Base-by-base conservation (phyloP, 1,284 basidiomycete genomes). In the Ceratobasidium sp. region DNA sequence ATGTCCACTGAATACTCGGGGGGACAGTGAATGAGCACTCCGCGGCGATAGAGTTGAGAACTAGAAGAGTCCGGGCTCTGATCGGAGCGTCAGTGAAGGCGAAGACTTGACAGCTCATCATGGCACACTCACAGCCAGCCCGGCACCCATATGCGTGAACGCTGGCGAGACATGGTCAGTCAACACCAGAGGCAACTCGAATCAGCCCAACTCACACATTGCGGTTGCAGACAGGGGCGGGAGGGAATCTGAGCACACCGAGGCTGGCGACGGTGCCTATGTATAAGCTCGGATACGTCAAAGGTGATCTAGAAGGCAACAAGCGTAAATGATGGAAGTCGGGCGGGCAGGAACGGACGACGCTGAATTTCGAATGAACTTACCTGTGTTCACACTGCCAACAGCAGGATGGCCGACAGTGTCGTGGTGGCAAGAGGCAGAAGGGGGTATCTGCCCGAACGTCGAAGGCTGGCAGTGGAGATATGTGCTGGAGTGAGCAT, bases 21-120 rank as follows among this genome's bases (percentile, higher is more conserved):
- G 16, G 75, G 75, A 53, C 73, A 73, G 50, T 75, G 69, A 46
- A 73, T 74, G 34, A 74, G 59, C 50, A 75, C 73, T 45, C 73
- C 73, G 28, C 73, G 71, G 21, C 75, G 75, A 57, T 75, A 75
- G 52, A 55, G 62, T 71, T 75, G 75, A 16, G 73, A 73, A 36
- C 72, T 58, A n/a, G 64, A 73, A 26, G 72, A 73, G 55, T 67
- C 53, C 62, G 53, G 53, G 62, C 55, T 65, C 61, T 59, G 65
- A 53, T 57, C 43, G 23, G 28, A 23, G 55, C 26, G 23, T 62
- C 21, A 67, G 45, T 62, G 55, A 36, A 45, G 55, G 30, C 28
- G 14, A 36, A n/a, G 32, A 16, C 46, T 45, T 23, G 62, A 41
- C 45, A 55, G 55, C 46, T 45, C 45, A 64, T 21, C n/a, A 32